Evolutionary conservation across 257 asterid genomes (phyloP).

Genomic region (Solanum medicagineum): DNA sequence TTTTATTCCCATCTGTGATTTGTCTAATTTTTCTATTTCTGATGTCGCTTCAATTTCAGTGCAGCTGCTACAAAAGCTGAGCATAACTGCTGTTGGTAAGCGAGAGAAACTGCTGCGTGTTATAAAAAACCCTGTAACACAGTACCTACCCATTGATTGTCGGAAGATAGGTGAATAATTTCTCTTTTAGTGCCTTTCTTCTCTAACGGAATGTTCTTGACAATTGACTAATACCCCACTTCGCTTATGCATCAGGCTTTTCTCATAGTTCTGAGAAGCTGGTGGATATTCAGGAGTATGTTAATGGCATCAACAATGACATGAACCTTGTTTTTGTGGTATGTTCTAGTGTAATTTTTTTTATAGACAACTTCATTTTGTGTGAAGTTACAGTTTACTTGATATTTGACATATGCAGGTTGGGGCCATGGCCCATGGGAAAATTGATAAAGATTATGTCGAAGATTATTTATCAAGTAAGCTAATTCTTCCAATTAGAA

Average conservation of each 20-base stretch:
- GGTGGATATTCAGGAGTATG: constrained; percentile 61
- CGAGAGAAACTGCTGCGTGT: constrained; percentile 72
- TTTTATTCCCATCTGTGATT: background rate
- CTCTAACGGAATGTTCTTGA: background rate
- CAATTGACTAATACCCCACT: background rate
- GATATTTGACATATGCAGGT: constrained; percentile 29
- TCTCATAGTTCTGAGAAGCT: constrained; percentile 84
- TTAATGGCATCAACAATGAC: constrained; percentile 40
- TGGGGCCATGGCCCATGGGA: constrained; percentile 97
- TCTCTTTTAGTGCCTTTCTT: background rate
- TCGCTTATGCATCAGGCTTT: constrained; percentile 40
- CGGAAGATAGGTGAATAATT: constrained; percentile 57
- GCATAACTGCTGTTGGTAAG: constrained; percentile 53
- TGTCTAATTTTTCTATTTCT: background rate
- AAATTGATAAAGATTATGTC: constrained; percentile 55
- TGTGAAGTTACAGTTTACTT: background rate
- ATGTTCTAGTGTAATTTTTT: constrained; percentile 5
- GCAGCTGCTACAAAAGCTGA: constrained; percentile 68
- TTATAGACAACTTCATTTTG: background rate
- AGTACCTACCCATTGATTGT: constrained; percentile 62
- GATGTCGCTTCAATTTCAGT: constrained; percentile 26
- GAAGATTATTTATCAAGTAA: constrained; percentile 78
- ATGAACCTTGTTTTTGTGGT: constrained; percentile 80
- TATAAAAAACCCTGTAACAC: constrained; percentile 70
- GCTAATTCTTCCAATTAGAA: background rate